Evolutionary conservation across 1,139 yeast genomes (phyloP).

Genomic region (Schwanniomyces etchellsii): DNA sequence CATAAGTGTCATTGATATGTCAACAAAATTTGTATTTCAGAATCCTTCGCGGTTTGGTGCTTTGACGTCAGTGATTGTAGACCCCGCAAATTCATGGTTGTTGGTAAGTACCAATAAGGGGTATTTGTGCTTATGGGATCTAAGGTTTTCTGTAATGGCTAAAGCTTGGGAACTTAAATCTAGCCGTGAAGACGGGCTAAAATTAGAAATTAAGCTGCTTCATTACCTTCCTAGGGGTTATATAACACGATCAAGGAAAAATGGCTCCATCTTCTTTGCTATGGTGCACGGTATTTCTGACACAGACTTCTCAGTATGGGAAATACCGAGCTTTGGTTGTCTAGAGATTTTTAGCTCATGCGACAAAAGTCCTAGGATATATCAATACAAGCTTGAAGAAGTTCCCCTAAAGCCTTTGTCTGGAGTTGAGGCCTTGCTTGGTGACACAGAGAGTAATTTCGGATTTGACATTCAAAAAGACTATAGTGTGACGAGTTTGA

Average conservation of each 20-base stretch:
- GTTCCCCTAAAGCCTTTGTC: too few relatives aligned
- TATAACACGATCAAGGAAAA: too few relatives aligned
- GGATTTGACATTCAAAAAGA: slow-evolving; percentile 9
- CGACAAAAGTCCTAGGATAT: slow-evolving; percentile 23
- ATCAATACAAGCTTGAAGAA: slow-evolving; percentile 27
- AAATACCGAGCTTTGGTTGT: slow-evolving; percentile 61
- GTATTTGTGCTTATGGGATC: slow-evolving; percentile 72
- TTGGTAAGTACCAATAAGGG: slow-evolving; percentile 75
- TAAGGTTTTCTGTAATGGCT: slow-evolving; percentile 57
- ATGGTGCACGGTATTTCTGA: slow-evolving; percentile 45
- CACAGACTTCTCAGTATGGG: slow-evolving; percentile 70
- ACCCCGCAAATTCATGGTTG: slow-evolving; percentile 51
- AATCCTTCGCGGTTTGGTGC: slow-evolving; percentile 65
- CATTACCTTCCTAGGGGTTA: slow-evolving; percentile 9
- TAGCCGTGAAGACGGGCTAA: slow-evolving; percentile 3
- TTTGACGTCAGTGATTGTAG: slow-evolving; percentile 56
- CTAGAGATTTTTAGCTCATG: slow-evolving; percentile 45
- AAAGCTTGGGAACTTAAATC: slow-evolving; percentile 57
- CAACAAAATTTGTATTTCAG: slow-evolving; percentile 32
- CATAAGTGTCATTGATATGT: slow-evolving; percentile 59
- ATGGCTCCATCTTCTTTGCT: slow-evolving; percentile 7
- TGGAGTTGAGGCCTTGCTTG: slow-evolving; percentile 6
- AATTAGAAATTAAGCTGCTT: slow-evolving; percentile 41
- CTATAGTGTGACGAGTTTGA: slow-evolving; percentile 11
- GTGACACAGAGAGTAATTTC: slow-evolving; percentile 12